Base-by-base conservation (phyloP, 208 protist genomes). In the Leishmania arabica region DNA sequence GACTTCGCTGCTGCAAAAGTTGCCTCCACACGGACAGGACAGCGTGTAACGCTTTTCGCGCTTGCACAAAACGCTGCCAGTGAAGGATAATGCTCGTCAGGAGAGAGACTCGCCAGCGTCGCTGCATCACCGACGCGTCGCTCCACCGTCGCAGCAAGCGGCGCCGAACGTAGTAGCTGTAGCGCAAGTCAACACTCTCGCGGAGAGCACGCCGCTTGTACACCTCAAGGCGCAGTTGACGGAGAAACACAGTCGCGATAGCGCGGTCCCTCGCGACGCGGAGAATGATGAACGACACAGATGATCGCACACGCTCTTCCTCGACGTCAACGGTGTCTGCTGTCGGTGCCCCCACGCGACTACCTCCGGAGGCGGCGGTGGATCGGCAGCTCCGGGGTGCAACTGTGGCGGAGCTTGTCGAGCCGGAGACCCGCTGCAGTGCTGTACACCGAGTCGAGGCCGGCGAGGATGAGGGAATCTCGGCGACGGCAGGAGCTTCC, bases 261-360 rank as follows among this genome's bases (percentile, higher is more conserved):
- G 91, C 90, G 31, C 93, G 83, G 42, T 90, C 74, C 72, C 83
- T 83, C 17, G 92, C 89, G 19, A 93, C 82, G 24, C 88, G 80
- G 51, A 97, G 78, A 64, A 97, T 87, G 47, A 97, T 68, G 13
- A 95, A 45, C 34, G 92, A 89, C 21, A 95, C 82, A 49, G 93
- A 97, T 13, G 58, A 87, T 27, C 21, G 65, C 42, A 83, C 65
- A 7, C 15, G 27, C 31, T 72, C 73, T 60, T 80, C 79, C 53
- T 79, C 34, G 34, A 45, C 31, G n/a, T 79, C 62, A 19, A 58
- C 37, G n/a, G 40, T 7, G 69, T 31, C 45, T 47, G 45, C 2
- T 21, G 24, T 73, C 69, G 69, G 11, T 17, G 21, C 73, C 21
- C 47, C 24, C 5, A 24, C 49, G 13, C 58, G 31, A 54, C 51